Evolutionary conservation across 495 filamentous ascomycete species (phyloP), one percentile per base, ranked within the genome.

Genomic region (Trypethelium eluteriae): DNA sequence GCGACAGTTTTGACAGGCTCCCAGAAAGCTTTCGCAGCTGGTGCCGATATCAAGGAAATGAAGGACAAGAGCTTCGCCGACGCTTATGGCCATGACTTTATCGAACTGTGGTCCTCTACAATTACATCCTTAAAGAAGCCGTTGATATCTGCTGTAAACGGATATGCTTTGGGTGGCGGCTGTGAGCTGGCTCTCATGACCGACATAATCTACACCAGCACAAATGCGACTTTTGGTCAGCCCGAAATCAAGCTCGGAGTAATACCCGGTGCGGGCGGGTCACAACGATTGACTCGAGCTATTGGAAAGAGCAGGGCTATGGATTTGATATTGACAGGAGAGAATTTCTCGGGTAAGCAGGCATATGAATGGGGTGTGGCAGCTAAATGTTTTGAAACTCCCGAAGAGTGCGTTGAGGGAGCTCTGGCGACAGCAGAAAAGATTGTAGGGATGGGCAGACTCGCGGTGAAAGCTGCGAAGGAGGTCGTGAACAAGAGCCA

Each of bases 1-100:
- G 87, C 88, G 57, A 89, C 96, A 69, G 79, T 98, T 62, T 85
- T 98, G 49, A 97, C 94, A 0, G 94, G 94, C 62, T 90, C 84
- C 67, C 83, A 88, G 64, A 89, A 87, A 74, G 91, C 93, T 56
- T 98, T 98, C 76, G 94, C 94, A 82, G 94, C 94, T 67, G 94
- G 94, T 65, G 94, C 94, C 66, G 94, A 98, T 79, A 98, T 98
- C 79, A 97, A 97, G 78, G 94, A 98, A 80, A 98, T 98, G 94
- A 86, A 89, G 47, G 84, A 90, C 62, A 84, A 96, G 3, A 92
- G 86, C 71, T 98, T 98, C 81, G 83, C 86, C 63, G 74, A 85
- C 64, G 94, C 94, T 59, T 96, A 94, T 82, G 87, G 82, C 32
- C 83, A 75, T 67, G 89, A 93, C 76, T 98, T 98, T 79, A 97